Evolutionary conservation across 441 rosid genomes (phyloP).

Genomic region (Populus hybrid): DNA sequence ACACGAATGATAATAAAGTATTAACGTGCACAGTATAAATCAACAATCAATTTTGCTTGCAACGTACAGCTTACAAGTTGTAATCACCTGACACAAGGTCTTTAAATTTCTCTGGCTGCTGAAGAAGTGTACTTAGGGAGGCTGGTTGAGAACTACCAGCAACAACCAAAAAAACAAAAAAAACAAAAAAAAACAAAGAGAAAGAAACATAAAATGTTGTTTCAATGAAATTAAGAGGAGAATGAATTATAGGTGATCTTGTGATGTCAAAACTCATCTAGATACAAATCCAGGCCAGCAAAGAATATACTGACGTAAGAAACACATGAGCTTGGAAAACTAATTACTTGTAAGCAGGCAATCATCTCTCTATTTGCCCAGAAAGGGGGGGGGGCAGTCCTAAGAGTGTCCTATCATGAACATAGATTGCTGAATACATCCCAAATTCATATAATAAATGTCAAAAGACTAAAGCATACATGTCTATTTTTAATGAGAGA

Average conservation of each 20-base stretch:
- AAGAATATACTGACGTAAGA: not conserved
- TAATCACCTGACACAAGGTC: not conserved
- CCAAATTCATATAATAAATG: too few species aligned
- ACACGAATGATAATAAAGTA: not conserved
- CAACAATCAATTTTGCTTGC: not conserved
- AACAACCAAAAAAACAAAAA: slow-evolving; percentile 18
- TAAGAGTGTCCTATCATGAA: too few species aligned
- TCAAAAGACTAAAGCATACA: too few species aligned
- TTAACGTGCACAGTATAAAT: not conserved
- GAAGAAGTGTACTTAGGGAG: slow-evolving; percentile 87
- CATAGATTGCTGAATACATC: too few species aligned
- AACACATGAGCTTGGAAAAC: not conserved
- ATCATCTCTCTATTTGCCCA: too few species aligned
- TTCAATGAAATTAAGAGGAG: not conserved
- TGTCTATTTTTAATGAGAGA: slow-evolving; percentile 53
- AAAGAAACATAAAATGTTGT: not conserved
- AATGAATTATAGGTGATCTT: not conserved
- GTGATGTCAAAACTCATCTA: not conserved
- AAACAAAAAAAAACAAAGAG: too few species aligned
- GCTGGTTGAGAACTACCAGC: slow-evolving; percentile 53
- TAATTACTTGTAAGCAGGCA: not conserved
- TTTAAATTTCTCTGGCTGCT: slow-evolving; percentile 72
- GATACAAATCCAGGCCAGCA: not conserved
- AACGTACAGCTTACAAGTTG: not conserved
- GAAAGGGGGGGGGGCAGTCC: too few species aligned